Conservation (phyloP, 2,329 filamentous ascomycete species). For the Aureobasidium lini region DNA sequence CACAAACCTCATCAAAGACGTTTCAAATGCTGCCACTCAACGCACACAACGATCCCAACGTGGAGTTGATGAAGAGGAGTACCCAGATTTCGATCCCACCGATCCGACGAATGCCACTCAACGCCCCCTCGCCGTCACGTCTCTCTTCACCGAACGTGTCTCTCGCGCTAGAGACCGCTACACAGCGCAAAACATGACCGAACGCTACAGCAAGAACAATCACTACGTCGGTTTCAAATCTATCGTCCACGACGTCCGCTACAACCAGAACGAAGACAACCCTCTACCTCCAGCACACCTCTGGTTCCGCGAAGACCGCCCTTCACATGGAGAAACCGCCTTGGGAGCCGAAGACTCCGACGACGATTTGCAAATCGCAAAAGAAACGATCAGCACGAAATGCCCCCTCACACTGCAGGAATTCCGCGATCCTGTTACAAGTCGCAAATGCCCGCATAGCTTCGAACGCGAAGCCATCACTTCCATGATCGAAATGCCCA, state of each 20-base stretch:
- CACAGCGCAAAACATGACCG: constrained; percentile 29
- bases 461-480: constrained; percentile 61
- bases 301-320: constrained; percentile 52
- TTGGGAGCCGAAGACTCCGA: constrained; percentile 41
- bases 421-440: constrained; percentile 61
- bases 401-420: constrained; percentile 61
- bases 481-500: constrained; percentile 38
- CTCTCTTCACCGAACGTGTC: constrained; percentile 31
- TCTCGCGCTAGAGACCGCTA: constrained; percentile 38
- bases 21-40: constrained; percentile 28
- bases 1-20: constrained; percentile 32
- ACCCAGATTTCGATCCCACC: constrained; percentile 32
- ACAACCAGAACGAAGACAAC: constrained; percentile 44
- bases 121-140: constrained; percentile 26
- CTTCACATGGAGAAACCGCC: constrained; percentile 34
- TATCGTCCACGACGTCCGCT: constrained; percentile 53
- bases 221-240: constrained; percentile 55
- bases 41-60: constrained; percentile 32
- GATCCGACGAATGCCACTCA: constrained; percentile 32
- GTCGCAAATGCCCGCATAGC: constrained; percentile 60
- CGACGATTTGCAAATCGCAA: constrained; percentile 61
- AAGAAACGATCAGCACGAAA: constrained; percentile 56
- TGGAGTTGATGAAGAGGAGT: constrained; percentile 29
- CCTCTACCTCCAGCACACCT: constrained; percentile 49
- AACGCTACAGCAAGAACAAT: constrained; percentile 52